Evolutionary conservation across 441 rosid genomes (phyloP), one percentile per base, ranked within the genome.

Genomic region (Euphorbia celastroides): DNA sequence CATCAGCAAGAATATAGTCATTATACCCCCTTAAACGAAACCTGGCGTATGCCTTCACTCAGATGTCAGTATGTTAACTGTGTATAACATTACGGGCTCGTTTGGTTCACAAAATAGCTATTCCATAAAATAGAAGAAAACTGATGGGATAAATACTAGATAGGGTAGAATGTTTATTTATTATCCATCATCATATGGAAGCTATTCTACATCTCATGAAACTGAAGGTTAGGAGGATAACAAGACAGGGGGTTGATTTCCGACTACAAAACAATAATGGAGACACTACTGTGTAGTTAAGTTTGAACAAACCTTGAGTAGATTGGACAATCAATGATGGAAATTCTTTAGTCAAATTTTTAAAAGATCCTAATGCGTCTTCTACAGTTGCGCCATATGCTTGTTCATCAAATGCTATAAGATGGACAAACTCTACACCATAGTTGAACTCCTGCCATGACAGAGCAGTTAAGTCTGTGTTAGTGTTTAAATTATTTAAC

Each of bases 381-480:
- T 82, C 78, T 28, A 63, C 79, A 48, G 77, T 82, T 72, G 71
- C 82, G 48, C 72, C 83, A n/a, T 72, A 74, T 67, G 87, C 80
- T 71, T 64, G 77, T 74, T 84, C 86, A 62, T 71, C 75, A 71
- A 90, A 84, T 68, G 86, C 70, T 55, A 90, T 74, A 31, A 93
- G 80, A 79, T 87, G 92, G 65, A 93, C 79, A 80, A 83, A 88
- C 84, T 93, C 98, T 73, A 81, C 67, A 0, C 98, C 97, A 60
- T 76, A 86, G 83, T 84, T 88, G 77, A 87, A 93, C 70, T 89
- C 98, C 97, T 93, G 79, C 66, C 46, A 79, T 31, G 28, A 67
- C 51, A 75, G 75, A 63, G 25, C 26, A 54, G 68, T 65, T 41
- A 57, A 64, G 28, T 56, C n/a, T n/a, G 62, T 57, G 50, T 65